These are phyloP conservation scores for Lolium rigidum DNA, from an alignment of 176 grass and related monocot genomes.

Conservation along the genomic window DNA sequence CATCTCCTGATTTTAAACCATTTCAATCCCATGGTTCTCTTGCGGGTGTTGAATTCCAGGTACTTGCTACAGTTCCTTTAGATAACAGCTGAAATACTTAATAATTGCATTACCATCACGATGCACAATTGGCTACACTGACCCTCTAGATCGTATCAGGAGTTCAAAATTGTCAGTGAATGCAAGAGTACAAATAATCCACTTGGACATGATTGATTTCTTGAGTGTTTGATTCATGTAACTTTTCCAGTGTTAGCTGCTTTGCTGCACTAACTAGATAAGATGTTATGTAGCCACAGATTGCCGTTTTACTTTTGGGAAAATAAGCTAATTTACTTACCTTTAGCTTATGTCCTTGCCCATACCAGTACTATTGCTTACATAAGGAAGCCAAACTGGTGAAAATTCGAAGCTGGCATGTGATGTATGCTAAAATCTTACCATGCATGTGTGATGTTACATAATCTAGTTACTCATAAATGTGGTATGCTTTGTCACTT, in stretches of 20 bases:
- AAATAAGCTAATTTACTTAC: conserved; percentile 19
- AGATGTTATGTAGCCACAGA: neutral
- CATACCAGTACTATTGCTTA: neutral
- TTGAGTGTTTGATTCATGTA: neutral
- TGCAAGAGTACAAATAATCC: neutral
- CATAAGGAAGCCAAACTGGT: neutral
- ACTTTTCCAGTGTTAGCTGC: conserved; percentile 6
- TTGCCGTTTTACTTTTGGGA: neutral
- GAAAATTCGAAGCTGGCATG: neutral
- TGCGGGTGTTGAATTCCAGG: conserved; percentile 97
- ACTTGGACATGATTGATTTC: neutral
- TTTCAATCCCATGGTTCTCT: conserved; percentile 76
- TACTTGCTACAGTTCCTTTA: conserved; percentile 41
- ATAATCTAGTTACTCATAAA: neutral
- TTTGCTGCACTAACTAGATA: conserved; percentile 12
- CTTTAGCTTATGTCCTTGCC: neutral
- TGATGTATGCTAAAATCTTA: conserved; percentile 17
- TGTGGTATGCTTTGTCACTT: neutral
- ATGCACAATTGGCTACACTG: conserved; percentile 11
- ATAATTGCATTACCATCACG: conserved; percentile 25
- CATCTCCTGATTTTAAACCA: conserved; percentile 74
- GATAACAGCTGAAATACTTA: conserved; percentile 30
- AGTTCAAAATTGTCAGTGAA: conserved; percentile 6
- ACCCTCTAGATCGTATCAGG: conserved; percentile 19
- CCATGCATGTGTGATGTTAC: neutral